Conservation (phyloP, 306 rosid genomes). For the Fragaria vesca region DNA sequence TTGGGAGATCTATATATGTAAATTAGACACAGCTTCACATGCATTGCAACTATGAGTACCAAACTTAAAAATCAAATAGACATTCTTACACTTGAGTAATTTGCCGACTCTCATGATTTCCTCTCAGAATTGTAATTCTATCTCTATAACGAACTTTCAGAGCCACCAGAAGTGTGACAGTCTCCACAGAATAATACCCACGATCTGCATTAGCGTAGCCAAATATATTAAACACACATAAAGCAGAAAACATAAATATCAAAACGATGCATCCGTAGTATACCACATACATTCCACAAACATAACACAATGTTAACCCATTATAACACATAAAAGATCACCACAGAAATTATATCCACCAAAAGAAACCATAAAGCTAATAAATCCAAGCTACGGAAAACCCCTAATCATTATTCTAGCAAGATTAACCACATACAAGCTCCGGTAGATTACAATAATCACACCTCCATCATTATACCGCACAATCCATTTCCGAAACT, state of each 20-base stretch:
- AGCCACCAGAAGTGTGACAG: slow-evolving; percentile 92
- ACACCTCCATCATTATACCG: background rate
- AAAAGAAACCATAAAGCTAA: background rate
- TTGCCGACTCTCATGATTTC: slow-evolving; percentile 98
- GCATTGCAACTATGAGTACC: slow-evolving; percentile 2
- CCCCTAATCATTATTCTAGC: background rate
- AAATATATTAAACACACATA: slow-evolving; percentile 25
- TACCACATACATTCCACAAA: background rate
- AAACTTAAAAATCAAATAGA: background rate
- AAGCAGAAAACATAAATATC: slow-evolving; percentile 8
- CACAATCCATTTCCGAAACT: background rate
- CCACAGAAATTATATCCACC: background rate
- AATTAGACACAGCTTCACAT: slow-evolving; percentile 14
- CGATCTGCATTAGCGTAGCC: slow-evolving; percentile 45
- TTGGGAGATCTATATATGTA: slow-evolving; percentile 12
- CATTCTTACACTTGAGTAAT: slow-evolving; percentile 95
- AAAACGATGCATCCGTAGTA: background rate
- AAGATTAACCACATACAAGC: background rate
- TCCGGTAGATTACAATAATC: background rate
- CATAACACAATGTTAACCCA: background rate
- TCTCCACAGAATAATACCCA: slow-evolving; percentile 87
- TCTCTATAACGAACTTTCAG: slow-evolving; percentile 97
- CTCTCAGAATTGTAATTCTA: slow-evolving; percentile 96
- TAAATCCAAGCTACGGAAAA: background rate
- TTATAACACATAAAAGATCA: background rate